These are phyloP conservation scores for Byssochlamys sp. DNA, from an alignment of 2,329 filamentous ascomycete species.

Conservation along the genomic window DNA sequence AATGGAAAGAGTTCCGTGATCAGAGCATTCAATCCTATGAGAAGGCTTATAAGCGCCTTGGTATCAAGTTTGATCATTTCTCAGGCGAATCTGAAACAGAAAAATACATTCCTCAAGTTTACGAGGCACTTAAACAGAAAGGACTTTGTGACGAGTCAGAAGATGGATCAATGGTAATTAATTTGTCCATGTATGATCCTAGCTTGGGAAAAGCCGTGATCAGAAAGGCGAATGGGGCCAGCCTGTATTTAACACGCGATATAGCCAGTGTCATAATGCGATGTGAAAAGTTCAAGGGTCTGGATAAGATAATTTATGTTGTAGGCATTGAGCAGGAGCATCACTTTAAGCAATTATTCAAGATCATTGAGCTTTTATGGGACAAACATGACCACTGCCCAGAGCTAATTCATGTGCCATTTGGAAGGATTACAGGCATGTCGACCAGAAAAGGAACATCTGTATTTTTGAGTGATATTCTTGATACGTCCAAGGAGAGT, in stretches of 20 bases:
- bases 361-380: constrained; percentile 65
- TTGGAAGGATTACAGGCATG: not conserved
- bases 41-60: constrained; percentile 59
- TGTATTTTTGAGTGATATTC: not conserved
- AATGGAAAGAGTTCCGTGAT: constrained; percentile 59
- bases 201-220: constrained; percentile 62
- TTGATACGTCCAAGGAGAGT: too few relatives aligned
- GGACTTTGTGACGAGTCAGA: constrained; percentile 59
- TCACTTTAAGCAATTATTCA: constrained; percentile 65
- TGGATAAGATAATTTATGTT: constrained; percentile 74
- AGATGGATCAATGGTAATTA: constrained; percentile 62
- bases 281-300: constrained; percentile 49
- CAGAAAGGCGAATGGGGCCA: constrained; percentile 64
- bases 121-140: constrained; percentile 55
- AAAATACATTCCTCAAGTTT: constrained; percentile 56
- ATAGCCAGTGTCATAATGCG: constrained; percentile 64
- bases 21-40: constrained; percentile 59
- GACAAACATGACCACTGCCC: constrained; percentile 55
- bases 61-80: constrained; percentile 62
- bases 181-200: constrained; percentile 63
- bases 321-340: constrained; percentile 63
- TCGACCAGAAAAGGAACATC: not conserved
- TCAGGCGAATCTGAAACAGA: constrained; percentile 64
- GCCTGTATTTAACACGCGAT: constrained; percentile 68
- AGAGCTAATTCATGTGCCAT: not conserved